Evolutionary conservation across 2,329 filamentous ascomycete species (phyloP), one percentile per base, ranked within the genome.

Genomic region (Penicillium sp.): DNA sequence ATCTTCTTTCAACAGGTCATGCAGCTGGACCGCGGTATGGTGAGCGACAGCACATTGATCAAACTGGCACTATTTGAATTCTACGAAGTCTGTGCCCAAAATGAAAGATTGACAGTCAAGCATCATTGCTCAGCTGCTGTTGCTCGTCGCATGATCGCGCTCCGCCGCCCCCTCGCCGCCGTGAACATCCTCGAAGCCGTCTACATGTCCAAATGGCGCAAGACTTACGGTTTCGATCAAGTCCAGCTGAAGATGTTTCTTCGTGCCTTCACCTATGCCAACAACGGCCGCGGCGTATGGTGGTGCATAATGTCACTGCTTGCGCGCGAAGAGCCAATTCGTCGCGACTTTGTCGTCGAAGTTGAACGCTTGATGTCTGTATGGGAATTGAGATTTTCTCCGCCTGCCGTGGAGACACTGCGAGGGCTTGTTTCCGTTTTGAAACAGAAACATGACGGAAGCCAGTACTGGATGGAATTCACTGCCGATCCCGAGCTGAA

Each of bases 261-360:
- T 16, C 73, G 75, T 21, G 72, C 69, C 8, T 76, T 71, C 44
- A 65, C 70, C 1, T 53, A 55, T 2, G 52, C 59, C 5, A 63
- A 66, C 5, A 69, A 75, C 31, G 52, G 72, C 8, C 64, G 67
- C n/a, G 75, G 75, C 2, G 59, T 76, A 3, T 73, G 74, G 48
- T 77, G 75, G 75, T 75, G 73, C 48, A 67, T 77, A 41, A 51
- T 76, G 51, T 73, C 73, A 2, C 71, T 66, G n/a, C 62, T 77
- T 24, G 64, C 70, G 27, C 71, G 74, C 27, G 58, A 61, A 3
- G 73, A 70, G 31, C 67, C 70, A 13, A 53, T 71, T 24, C 68
- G 56, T 39, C 66, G 54, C 24, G 66, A 72, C 48, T 69, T 77
- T 27, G 58, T 75, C 2, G 69, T 68, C 19, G 75, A 77, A 53